Conservation (phyloP, 192 early-diverging fungal genomes). For the Fimicolochytrium jonesii region DNA sequence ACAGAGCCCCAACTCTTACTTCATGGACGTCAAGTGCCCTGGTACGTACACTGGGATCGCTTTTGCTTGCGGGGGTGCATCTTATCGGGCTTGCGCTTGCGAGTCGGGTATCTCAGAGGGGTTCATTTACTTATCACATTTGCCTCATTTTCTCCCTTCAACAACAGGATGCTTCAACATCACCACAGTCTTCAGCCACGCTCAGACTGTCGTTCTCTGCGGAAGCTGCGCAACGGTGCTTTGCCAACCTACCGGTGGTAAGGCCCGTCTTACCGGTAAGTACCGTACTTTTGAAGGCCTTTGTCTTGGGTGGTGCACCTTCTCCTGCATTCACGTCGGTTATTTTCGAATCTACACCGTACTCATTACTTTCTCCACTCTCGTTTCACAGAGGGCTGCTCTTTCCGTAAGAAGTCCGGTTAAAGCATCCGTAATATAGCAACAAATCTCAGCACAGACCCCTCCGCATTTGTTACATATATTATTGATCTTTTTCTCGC, state of each 20-base stretch:
- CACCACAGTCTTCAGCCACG: constrained; percentile 98
- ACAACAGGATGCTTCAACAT: constrained; percentile 65
- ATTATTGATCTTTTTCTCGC: no score
- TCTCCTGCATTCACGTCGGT: neutral
- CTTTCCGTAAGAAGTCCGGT: constrained; percentile 70
- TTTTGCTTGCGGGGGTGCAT: no score
- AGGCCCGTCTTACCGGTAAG: constrained; percentile 90
- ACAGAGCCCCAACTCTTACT: constrained; percentile 94
- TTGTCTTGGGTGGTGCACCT: no score
- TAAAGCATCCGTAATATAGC: constrained; percentile 1
- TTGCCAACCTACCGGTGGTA: constrained; percentile 98
- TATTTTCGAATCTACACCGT: neutral
- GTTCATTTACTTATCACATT: no score
- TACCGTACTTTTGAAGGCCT: no score
- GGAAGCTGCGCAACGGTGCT: constrained; percentile 91
- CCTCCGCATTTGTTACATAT: no score
- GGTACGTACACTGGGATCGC: no score
- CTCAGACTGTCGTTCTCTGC: constrained; percentile 97
- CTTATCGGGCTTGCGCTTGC: no score
- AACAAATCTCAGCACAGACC: no score
- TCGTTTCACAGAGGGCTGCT: constrained; percentile 57
- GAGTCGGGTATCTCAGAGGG: no score
- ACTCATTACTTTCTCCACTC: constrained; percentile 3
- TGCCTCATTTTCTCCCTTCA: no score
- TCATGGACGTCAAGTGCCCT: constrained; percentile 98